These are phyloP conservation scores for Penstemon barbatus DNA, from an alignment of 257 asterid genomes.

Conservation along the genomic window DNA sequence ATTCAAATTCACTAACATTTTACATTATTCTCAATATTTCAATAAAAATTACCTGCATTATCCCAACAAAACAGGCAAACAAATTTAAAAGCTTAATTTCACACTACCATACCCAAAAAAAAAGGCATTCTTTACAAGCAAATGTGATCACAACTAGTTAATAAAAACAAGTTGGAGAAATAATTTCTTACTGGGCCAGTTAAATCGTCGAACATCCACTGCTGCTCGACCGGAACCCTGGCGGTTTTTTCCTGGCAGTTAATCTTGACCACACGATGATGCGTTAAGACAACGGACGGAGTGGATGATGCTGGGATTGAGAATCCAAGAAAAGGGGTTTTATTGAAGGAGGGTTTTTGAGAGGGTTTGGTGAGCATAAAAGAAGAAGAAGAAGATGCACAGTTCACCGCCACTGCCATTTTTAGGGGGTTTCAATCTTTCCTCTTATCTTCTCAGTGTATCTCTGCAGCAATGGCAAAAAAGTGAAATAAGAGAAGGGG, in stretches of 20 bases:
- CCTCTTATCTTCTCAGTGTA: no score
- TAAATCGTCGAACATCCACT: constrained; percentile 84
- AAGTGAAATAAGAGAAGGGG: no score
- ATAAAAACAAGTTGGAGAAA: neutral
- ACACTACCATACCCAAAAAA: neutral
- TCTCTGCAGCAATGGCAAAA: no score
- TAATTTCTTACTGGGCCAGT: constrained; percentile 60
- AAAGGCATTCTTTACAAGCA: neutral
- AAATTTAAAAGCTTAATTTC: neutral
- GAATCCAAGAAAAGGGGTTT: constrained; percentile 63
- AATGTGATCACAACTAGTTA: neutral
- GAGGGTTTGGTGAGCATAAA: constrained; percentile 32
- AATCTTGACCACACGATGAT: constrained; percentile 36
- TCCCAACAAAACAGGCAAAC: neutral
- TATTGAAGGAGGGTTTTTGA: constrained; percentile 36
- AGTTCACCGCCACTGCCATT: constrained; percentile 59
- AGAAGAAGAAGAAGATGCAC: constrained; percentile 58
- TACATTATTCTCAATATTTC: neutral
- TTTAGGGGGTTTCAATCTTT: neutral
- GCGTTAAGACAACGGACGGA: constrained; percentile 31
- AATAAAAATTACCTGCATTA: neutral
- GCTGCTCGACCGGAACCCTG: constrained; percentile 59
- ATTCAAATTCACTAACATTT: neutral
- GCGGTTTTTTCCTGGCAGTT: constrained; percentile 57
- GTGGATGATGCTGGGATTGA: constrained; percentile 45